Evolutionary conservation across 192 early-diverging fungal species (phyloP), one percentile per base, ranked within the genome.

Genomic region (Helicostylum pulchrum): DNA sequence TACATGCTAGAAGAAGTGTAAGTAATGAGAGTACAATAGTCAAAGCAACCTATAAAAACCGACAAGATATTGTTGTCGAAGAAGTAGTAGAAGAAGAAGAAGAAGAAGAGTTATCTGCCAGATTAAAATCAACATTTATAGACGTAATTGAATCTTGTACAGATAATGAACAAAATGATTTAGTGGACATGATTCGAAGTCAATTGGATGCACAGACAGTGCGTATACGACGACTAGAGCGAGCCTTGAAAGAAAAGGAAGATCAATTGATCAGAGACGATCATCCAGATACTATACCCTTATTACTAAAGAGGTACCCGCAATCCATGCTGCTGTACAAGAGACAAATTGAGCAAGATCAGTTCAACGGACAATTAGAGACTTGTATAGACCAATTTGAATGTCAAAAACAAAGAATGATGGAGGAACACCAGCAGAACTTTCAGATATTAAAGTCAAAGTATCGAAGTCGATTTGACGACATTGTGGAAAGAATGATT

Each of bases 181-280:
- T 57, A 0, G 53, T 53, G 14, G 4, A 55, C 11, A n/a, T 46
- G 15, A 36, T 66, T 14, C 53, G 46, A 48, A 23, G 15, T 4
- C 12, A 23, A 49, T 56, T 57, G 8, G 64, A 66, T 56, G 44
- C 44, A 14, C 64, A 57, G 31, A 50, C 45, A 7, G 17, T 57
- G 4, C 9, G 44, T 21, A 66, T 66, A 45, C 53, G 32, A 20
- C 31, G 44, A 9, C 19, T 66, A 14, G 54, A 66, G 23, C 30
- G 52, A 46, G 6, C 51, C 15, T 23, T 66, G 7, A 7, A 4
- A 39, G 54, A 46, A 49, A 46, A 46, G 23, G 45, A 32, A 9
- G 7, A 17, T 31, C 52, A 52, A 17, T 15, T 23, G 23, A 47
- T 7, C 1, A 46, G 7, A 7, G 14, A 32, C 7, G 60, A 62